Base-by-base conservation (phyloP, 108 stramenopile species). In the Mayamaea pseudoterrestris region DNA sequence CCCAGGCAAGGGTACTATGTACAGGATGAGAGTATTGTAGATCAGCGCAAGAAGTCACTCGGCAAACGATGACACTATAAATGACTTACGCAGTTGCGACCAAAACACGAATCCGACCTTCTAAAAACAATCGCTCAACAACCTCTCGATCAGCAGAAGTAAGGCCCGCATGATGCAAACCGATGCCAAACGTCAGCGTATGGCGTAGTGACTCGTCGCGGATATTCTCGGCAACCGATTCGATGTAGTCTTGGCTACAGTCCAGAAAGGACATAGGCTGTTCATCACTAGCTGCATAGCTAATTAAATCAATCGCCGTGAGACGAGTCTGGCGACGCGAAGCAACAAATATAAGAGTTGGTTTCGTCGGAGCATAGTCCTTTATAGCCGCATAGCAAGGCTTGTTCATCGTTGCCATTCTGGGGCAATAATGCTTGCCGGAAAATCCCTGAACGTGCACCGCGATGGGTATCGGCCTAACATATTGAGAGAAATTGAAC, bases 351-450 rank as follows among this genome's bases (percentile, higher is more conserved):
- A 99, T 91, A 41, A 99, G 69, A 22, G 80, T 68, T 0, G 98
- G 98, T 62, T 96, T 88, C 8, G 35, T 65, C 2, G 94, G 93
- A 25, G 91, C 82, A 50, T 92, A 74, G 41, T 93, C 84, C 63
- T 93, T 87, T 43, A 99, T 95, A 12, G 95, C 95, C 3, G 91
- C 80, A 51, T 94, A 99, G 35, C 93, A 92, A 2, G 98, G 98
- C 54, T 99, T 99, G 72, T 98, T 99, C 98, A 99, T 99, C 2
- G 94, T 96, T 4, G 96, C 98, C 96, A 97, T 99, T 41, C 95
- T 50, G 22, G 93, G 93, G 59, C 46, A 73, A 57, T 97, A 97
- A 52, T 96, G 96, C 44, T 87, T 78, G 5, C 98, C 98, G 9
- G 96, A 80, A 65, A 75, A 99, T 16, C 96, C 97, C 66, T 95